These are phyloP conservation scores for Tetrapisispora fleetii DNA, from an alignment of 805 yeast genomes.

Conservation along the genomic window DNA sequence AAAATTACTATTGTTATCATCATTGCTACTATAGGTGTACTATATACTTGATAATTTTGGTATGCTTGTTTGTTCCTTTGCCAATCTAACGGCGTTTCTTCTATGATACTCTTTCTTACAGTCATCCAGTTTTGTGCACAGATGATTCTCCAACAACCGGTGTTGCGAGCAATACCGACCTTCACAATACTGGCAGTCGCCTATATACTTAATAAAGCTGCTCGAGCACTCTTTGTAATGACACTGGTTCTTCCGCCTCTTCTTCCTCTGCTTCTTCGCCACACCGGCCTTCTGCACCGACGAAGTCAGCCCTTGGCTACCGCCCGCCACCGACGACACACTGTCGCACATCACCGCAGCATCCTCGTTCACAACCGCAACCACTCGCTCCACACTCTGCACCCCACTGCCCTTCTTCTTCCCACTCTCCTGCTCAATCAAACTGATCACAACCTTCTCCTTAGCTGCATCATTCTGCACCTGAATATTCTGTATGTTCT, in stretches of 20 bases:
- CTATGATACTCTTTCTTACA: constrained; percentile 81
- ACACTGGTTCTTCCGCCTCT: constrained; percentile 33
- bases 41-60: constrained; percentile 40
- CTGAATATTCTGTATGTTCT: background rate
- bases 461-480: background rate
- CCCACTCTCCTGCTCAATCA: background rate
- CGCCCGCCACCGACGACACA: background rate
- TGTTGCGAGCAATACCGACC: constrained; percentile 84
- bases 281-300: background rate
- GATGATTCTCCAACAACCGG: constrained; percentile 75
- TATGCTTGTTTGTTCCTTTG: constrained; percentile 70
- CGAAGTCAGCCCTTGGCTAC: background rate
- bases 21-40: background rate
- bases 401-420: background rate
- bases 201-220: constrained; percentile 56
- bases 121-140: constrained; percentile 63
- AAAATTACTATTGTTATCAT: background rate
- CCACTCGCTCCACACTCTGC: background rate
- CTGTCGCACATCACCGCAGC: background rate
- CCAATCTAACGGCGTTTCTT: constrained; percentile 73
- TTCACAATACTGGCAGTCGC: constrained; percentile 75
- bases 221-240: constrained; percentile 50
- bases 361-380: background rate
- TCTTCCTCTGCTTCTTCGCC: background rate
- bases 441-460: background rate